phyloP scores from a whole-genome alignment of 1,284 basidiomycete species.

The Ganoderma meredithae region DNA sequence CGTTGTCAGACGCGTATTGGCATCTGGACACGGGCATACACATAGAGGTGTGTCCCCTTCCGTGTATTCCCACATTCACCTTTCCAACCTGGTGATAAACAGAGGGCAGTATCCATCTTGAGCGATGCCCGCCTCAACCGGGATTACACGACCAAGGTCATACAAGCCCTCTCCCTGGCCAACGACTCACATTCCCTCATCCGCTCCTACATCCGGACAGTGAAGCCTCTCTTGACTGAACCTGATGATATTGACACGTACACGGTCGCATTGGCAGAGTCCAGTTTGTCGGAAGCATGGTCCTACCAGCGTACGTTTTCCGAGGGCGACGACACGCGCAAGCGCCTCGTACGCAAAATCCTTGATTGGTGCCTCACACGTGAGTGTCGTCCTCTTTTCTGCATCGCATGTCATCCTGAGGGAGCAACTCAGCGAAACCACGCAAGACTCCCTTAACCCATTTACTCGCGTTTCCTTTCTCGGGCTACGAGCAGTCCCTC shows the following conservation, averaged over 20 bases:
- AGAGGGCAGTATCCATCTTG: constrained; percentile 75
- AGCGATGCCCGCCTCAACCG: constrained; percentile 76
- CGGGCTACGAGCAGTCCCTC: constrained; percentile 64
- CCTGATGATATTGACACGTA: constrained; percentile 75
- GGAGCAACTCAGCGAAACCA: constrained; percentile 57
- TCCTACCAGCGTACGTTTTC: constrained; percentile 72
- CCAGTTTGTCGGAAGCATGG: constrained; percentile 75
- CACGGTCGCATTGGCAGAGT: constrained; percentile 67
- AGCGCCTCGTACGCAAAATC: constrained; percentile 64
- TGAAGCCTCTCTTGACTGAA: constrained; percentile 70
- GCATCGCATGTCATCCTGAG: constrained; percentile 17
- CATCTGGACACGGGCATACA: constrained; percentile 72
- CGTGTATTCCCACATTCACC: constrained; percentile 8
- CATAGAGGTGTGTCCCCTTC: constrained; percentile 56
- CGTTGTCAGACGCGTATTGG: constrained; percentile 83
- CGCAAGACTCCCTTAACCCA: constrained; percentile 61
- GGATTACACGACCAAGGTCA: constrained; percentile 78
- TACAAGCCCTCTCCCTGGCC: constrained; percentile 67
- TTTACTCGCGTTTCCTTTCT: constrained; percentile 69
- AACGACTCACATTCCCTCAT: constrained; percentile 60
- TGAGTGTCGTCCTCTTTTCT: constrained; percentile 48
- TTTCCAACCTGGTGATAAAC: background rate
- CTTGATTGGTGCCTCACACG: constrained; percentile 73
- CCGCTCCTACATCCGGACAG: constrained; percentile 72
- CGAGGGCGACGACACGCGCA: constrained; percentile 58